Evolutionary conservation across 371 early-diverging fungal genomes (phyloP).

Genomic region (Syncephalastrum contaminatum): DNA sequence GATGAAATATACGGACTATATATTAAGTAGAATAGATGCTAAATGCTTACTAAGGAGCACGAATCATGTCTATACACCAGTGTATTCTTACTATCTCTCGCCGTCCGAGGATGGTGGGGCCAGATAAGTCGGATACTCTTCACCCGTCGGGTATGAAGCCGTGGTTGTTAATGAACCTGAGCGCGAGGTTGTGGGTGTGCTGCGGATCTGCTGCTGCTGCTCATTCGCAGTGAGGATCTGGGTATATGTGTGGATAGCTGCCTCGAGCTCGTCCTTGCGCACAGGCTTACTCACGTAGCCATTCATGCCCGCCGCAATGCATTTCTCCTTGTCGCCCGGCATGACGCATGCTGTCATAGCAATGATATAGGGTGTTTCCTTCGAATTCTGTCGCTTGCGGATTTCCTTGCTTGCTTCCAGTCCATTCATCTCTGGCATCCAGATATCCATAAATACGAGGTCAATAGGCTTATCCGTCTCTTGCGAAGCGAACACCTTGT

Average conservation of each 20-base stretch:
- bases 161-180: too few relatives aligned
- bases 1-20: too few relatives aligned
- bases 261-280: slow-evolving; percentile 47
- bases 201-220: too few relatives aligned
- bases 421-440: slow-evolving; percentile 62
- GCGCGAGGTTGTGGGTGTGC: too few relatives aligned
- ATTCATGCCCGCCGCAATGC: slow-evolving; percentile 42
- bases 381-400: slow-evolving; percentile 17
- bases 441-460: slow-evolving; percentile 52
- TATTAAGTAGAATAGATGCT: too few relatives aligned
- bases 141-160: too few relatives aligned
- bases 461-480: slow-evolving; percentile 29
- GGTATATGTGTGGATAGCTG: slow-evolving; percentile 24
- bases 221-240: slow-evolving; percentile 8
- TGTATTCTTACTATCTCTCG: too few relatives aligned
- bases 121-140: too few relatives aligned
- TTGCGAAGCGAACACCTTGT: slow-evolving; percentile 21
- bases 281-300: slow-evolving; percentile 45
- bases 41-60: too few relatives aligned
- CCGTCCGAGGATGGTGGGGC: too few relatives aligned
- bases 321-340: slow-evolving; percentile 55
- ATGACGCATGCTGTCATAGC: slow-evolving; percentile 58
- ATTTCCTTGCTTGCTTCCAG: slow-evolving; percentile 46
- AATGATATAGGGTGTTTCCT: slow-evolving; percentile 43
- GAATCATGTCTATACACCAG: too few relatives aligned